Evolutionary conservation across 495 filamentous ascomycete species (phyloP).

Genomic region (Xylaria flabelliformis): DNA sequence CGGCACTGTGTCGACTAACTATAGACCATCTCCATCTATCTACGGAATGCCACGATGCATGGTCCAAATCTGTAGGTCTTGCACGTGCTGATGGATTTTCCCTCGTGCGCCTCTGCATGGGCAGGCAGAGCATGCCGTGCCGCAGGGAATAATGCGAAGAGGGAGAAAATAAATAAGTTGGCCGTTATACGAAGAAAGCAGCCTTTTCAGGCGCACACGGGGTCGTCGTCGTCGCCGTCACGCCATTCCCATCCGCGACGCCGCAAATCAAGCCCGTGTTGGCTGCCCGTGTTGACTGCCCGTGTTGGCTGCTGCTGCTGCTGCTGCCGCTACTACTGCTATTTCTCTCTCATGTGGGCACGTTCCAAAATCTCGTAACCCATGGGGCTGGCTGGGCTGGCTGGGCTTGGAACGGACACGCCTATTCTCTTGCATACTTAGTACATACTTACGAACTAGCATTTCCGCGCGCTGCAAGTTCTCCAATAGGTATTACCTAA

Average conservation of each 20-base stretch:
- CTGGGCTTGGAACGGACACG: slow-evolving; percentile 7
- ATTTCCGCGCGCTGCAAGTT: background rate
- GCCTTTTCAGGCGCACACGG: background rate
- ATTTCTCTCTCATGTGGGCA: background rate
- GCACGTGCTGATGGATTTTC: slow-evolving; percentile 16
- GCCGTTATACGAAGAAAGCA: slow-evolving; percentile 18
- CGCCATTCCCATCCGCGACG: background rate
- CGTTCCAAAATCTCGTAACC: slow-evolving; percentile 9
- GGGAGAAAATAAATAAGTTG: background rate
- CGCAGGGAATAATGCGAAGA: background rate
- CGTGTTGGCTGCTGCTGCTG: background rate
- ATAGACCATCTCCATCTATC: slow-evolving; percentile 4
- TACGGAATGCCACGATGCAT: slow-evolving; percentile 16
- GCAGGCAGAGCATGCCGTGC: background rate
- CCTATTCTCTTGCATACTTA: background rate
- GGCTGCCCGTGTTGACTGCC: too few relatives aligned
- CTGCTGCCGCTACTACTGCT: too few relatives aligned
- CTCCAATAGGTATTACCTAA: slow-evolving; percentile 11
- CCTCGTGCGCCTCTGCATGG: background rate
- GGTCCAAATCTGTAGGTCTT: slow-evolving; percentile 22
- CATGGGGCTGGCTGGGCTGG: too few relatives aligned
- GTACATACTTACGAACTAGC: background rate
- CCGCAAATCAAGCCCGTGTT: background rate
- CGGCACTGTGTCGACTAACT: background rate
- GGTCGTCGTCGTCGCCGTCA: background rate